These are phyloP conservation scores for Sarocladium kiliense DNA, from an alignment of 2,329 filamentous ascomycete species.

Conservation along the genomic window DNA sequence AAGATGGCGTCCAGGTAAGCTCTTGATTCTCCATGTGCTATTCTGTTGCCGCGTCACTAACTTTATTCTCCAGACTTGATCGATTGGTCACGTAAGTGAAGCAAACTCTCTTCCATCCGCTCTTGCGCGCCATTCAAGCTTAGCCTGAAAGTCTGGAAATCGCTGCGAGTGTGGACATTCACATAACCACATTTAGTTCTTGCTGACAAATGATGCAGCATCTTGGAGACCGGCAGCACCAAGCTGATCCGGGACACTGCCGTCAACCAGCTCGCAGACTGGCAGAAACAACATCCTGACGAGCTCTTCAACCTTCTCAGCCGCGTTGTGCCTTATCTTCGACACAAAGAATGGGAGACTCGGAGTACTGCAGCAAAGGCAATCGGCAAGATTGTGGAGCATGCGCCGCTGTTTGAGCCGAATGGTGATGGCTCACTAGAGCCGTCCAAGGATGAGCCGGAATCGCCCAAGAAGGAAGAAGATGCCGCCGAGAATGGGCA, in stretches of 20 bases:
- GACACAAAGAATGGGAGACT: slow-evolving; percentile 96
- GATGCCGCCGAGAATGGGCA: slow-evolving; percentile 27
- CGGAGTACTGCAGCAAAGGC: slow-evolving; percentile 89
- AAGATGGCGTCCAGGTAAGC: slow-evolving; percentile 54
- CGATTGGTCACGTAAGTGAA: slow-evolving; percentile 77
- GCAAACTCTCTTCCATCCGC: not conserved
- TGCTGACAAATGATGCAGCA: slow-evolving; percentile 40
- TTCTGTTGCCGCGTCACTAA: not conserved
- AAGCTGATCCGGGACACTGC: slow-evolving; percentile 94
- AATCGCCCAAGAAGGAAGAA: slow-evolving; percentile 35
- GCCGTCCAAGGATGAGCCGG: slow-evolving; percentile 28
- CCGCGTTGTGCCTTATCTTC: slow-evolving; percentile 89
- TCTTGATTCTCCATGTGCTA: too few species aligned
- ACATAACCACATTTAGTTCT: slow-evolving; percentile 13
- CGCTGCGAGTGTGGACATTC: not conserved
- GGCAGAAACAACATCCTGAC: slow-evolving; percentile 96
- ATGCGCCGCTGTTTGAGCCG: slow-evolving; percentile 83
- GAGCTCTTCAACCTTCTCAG: slow-evolving; percentile 94
- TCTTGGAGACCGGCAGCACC: slow-evolving; percentile 96
- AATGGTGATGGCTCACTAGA: slow-evolving; percentile 59
- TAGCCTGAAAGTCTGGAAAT: not conserved
- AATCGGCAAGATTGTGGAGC: slow-evolving; percentile 86
- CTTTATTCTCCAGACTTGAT: slow-evolving; percentile 59
- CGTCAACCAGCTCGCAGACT: slow-evolving; percentile 92
- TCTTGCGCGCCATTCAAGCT: not conserved